These are phyloP conservation scores for Ophiocordyceps robertsii DNA, from an alignment of 2,329 filamentous ascomycete genomes.

Conservation along the genomic window DNA sequence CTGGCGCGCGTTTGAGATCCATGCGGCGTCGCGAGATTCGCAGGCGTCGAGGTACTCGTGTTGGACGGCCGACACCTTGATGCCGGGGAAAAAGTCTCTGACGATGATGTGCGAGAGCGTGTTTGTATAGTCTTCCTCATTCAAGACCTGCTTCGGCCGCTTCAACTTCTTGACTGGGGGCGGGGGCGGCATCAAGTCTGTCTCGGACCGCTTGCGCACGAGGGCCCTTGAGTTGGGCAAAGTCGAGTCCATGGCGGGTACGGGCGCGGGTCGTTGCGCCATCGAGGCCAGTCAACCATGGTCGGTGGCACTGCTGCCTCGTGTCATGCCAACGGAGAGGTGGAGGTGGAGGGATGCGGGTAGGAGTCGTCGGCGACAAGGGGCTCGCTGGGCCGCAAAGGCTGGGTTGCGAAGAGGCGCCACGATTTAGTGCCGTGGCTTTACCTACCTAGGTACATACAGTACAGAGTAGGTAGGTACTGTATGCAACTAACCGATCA, in stretches of 20 bases:
- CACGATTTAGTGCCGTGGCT: too few relatives aligned
- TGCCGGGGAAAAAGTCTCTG: conserved; percentile 89
- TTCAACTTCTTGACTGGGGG: conserved; percentile 81
- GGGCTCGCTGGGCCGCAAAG: too few relatives aligned
- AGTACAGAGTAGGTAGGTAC: too few relatives aligned
- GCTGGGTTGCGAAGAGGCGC: too few relatives aligned
- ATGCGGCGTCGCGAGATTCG: conserved; percentile 69
- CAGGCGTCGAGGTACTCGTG: conserved; percentile 87
- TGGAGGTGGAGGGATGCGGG: too few relatives aligned
- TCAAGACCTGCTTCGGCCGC: conserved; percentile 72
- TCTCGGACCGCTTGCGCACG: conserved; percentile 55
- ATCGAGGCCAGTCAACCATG: background rate
- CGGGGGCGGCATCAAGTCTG: conserved; percentile 71
- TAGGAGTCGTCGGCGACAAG: too few relatives aligned
- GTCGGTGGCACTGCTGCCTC: too few relatives aligned
- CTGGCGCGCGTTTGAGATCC: conserved; percentile 72
- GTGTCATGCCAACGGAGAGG: too few relatives aligned
- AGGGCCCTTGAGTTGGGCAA: conserved; percentile 39
- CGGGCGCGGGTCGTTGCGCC: background rate
- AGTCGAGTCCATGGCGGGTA: conserved; percentile 21
- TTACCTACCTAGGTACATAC: too few relatives aligned
- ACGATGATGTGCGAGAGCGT: conserved; percentile 89
- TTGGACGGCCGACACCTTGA: conserved; percentile 74
- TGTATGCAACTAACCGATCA: too few relatives aligned
- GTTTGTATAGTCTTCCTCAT: conserved; percentile 88